Percentiles rank a stretch among this genome's conserved stretches.
Conservation (phyloP, 2,329 filamentous ascomycete species). For the Colletotrichum paranaense region DNA sequence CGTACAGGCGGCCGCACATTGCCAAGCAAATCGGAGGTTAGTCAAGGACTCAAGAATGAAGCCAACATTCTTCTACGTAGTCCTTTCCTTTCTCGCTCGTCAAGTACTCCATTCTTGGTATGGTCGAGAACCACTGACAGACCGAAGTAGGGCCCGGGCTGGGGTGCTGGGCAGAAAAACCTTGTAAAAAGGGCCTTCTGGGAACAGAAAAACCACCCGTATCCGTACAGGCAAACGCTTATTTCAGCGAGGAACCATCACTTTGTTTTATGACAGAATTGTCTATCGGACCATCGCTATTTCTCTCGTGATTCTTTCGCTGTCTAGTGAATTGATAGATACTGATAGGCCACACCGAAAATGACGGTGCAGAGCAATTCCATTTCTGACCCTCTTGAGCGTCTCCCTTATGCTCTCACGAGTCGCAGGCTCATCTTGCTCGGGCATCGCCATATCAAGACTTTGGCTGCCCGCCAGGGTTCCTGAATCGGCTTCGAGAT, state of each 20-base stretch:
- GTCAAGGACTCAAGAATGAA: constrained; percentile 1
- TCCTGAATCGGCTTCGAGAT: neutral
- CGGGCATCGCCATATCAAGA: neutral
- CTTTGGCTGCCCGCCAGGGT: neutral
- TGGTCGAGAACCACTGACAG: neutral
- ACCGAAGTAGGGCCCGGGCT: neutral
- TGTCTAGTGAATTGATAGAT: neutral
- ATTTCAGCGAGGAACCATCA: neutral
- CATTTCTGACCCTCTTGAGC: neutral
- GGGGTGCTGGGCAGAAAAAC: neutral
- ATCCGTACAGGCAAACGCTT: neutral
- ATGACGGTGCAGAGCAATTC: neutral
- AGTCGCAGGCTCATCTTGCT: neutral
- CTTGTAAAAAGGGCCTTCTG: neutral
- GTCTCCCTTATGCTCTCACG: neutral
- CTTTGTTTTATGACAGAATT: neutral
- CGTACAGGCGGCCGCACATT: neutral
- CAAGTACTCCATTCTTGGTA: neutral
- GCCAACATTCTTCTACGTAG: constrained; percentile 28
- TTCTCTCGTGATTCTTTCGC: neutral
- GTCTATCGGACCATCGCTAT: neutral
- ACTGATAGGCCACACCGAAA: neutral
- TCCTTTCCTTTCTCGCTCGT: constrained; percentile 8
- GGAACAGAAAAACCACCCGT: neutral
- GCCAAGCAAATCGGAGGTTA: constrained; percentile 14